Percentiles rank a stretch among this genome's conserved stretches.
Evolutionary conservation across 2,329 filamentous ascomycete species (phyloP).

Genomic region (Verticillium zaregamsianum): DNA sequence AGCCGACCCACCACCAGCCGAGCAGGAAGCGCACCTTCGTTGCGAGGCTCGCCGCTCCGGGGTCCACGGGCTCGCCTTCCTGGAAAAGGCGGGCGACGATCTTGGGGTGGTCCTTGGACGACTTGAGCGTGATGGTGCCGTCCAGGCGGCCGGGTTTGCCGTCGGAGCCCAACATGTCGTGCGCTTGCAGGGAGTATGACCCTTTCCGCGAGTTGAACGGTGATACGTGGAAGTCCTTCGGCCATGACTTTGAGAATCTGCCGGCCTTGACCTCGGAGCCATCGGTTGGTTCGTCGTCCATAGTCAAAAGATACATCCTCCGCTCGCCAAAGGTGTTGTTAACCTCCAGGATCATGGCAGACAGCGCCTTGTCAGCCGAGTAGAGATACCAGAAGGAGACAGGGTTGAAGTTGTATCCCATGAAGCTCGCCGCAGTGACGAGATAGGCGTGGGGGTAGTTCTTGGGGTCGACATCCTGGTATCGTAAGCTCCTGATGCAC

Average conservation of each 20-base stretch:
- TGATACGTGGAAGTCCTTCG: slow-evolving; percentile 73
- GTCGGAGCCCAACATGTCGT: slow-evolving; percentile 38
- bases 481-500: slow-evolving; percentile 8
- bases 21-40: slow-evolving; percentile 43
- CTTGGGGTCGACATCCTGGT: slow-evolving; percentile 51
- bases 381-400: slow-evolving; percentile 81
- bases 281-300: slow-evolving; percentile 11
- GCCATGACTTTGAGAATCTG: slow-evolving; percentile 46
- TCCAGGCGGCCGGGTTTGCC: slow-evolving; percentile 40
- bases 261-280: background rate
- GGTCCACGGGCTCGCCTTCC: slow-evolving; percentile 44
- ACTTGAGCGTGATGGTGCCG: slow-evolving; percentile 56
- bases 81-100: slow-evolving; percentile 58
- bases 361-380: slow-evolving; percentile 48
- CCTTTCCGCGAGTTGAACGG: slow-evolving; percentile 65
- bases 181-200: slow-evolving; percentile 45
- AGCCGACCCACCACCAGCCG: slow-evolving; percentile 64
- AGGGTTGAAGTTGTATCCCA: slow-evolving; percentile 70
- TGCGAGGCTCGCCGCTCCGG: slow-evolving; percentile 34
- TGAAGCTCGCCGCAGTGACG: slow-evolving; percentile 64
- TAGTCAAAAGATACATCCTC: slow-evolving; percentile 58
- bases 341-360: slow-evolving; percentile 66
- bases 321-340: slow-evolving; percentile 75
- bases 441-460: slow-evolving; percentile 66
- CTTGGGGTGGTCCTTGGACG: slow-evolving; percentile 57